These are phyloP conservation scores for Termitomyces sp. DNA, from an alignment of 768 basidiomycete genomes.

Conservation along the genomic window DNA sequence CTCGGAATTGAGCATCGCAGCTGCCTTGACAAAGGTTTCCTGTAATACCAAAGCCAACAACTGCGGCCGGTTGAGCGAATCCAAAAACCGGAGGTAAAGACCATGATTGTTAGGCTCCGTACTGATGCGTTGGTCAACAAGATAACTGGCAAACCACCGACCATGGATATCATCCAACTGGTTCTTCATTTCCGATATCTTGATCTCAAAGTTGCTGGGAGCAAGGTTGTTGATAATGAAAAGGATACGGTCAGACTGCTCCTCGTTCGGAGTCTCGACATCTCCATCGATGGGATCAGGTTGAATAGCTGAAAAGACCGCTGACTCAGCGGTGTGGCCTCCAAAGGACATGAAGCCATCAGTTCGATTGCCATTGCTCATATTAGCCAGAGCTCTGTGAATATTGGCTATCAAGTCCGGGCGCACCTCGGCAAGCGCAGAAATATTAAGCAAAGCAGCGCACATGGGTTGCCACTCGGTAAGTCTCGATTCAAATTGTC, in stretches of 20 bases:
- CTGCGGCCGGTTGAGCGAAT: conserved; percentile 65
- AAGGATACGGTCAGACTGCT: conserved; percentile 86
- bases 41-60: conserved; percentile 82
- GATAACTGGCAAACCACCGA: conserved; percentile 96
- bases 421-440: conserved; percentile 79
- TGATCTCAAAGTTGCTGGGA: conserved; percentile 86
- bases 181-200: conserved; percentile 81
- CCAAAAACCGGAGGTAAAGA: conserved; percentile 91
- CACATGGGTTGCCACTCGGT: conserved; percentile 93
- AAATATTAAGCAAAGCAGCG: conserved; percentile 81
- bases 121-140: conserved; percentile 93
- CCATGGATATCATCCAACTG: conserved; percentile 82
- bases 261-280: conserved; percentile 73
- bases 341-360: conserved; percentile 28
- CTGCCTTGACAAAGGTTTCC: conserved; percentile 89
- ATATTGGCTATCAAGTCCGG: conserved; percentile 76
- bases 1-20: conserved; percentile 85
- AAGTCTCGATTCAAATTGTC: conserved; percentile 82
- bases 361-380: conserved; percentile 41
- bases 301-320: conserved; percentile 74
- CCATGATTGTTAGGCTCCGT: conserved; percentile 97
- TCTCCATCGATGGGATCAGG: conserved; percentile 64
- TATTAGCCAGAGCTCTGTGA: conserved; percentile 62
- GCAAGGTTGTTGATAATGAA: conserved; percentile 99
- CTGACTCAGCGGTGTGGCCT: conserved; percentile 31